Base-by-base conservation (phyloP, 352 stramenopile species). In the Globisporangium perplexum region DNA sequence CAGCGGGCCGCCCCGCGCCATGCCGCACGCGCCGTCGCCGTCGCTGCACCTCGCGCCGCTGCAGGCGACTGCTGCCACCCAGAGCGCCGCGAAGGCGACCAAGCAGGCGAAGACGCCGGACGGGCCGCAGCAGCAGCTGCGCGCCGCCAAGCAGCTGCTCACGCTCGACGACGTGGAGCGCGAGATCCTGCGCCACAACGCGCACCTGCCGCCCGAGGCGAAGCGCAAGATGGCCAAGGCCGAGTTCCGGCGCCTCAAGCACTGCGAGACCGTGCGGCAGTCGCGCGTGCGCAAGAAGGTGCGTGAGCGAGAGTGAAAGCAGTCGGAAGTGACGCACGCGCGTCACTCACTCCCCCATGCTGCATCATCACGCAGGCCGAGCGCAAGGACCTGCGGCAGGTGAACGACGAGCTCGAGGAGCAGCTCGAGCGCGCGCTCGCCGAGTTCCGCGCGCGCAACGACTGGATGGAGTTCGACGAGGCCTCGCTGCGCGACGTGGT, bases 221-320 rank as follows among this genome's bases (percentile, higher is more conserved):
- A 74, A 71, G 56, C 68, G 66, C 17, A 76, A 77, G 23, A 66
- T 88, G 66, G 73, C 69, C 39, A 80, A 86, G 47, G 77, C 80
- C 44, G 80, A 90, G 57, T 68, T 86, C 51, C 82, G 79, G 53
- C 77, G 80, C 20, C 75, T 90, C 30, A 87, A 86, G 57, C 80
- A 90, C 63, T 87, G 74, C 61, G 80, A 88, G 67, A 88, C 69
- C 2, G 80, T 90, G 63, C 77, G 80, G 15, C 77, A 90, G 69
- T 88, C 77, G 26, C 80, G 80, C 43, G 71, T 83, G n/a, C 73
- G 77, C 49, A 90, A 90, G 57, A 90, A 90, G 65, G 59, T 74
- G 7, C n/a, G 46, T 51, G 22, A n/a, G n/a, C n/a, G n/a, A n/a
- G n/a, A n/a, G n/a, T n/a, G n/a, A n/a, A n/a, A n/a, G n/a, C n/a